A percentile compares a stretch with the other conserved stretches of the same genome.
Conservation (phyloP, 108 stramenopile genomes). For the Skeletonema grethae region DNA sequence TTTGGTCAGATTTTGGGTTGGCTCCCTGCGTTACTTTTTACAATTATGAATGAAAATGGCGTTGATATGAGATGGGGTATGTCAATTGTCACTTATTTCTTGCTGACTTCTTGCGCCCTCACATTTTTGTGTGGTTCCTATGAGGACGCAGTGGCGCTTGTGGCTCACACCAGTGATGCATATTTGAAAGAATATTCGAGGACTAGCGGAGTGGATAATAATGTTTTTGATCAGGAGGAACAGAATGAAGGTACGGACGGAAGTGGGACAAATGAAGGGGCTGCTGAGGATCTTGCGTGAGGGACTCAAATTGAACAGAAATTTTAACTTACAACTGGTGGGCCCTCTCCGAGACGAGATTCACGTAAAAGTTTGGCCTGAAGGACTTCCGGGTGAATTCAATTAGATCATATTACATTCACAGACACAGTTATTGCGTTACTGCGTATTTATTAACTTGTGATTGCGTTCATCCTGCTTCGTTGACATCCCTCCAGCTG, state of each 20-base stretch:
- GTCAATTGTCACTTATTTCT: conserved; percentile 32
- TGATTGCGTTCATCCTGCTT: too few species aligned
- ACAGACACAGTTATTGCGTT: too few species aligned
- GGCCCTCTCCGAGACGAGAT: too few species aligned
- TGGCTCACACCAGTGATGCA: conserved; percentile 38
- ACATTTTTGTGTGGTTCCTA: conserved; percentile 43
- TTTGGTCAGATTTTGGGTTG: conserved; percentile 64
- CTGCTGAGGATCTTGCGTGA: background rate
- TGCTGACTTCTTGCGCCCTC: conserved; percentile 18
- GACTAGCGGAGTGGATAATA: background rate
- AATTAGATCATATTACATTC: too few species aligned
- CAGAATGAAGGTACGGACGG: background rate
- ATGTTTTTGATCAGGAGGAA: background rate
- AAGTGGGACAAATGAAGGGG: background rate
- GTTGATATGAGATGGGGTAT: conserved; percentile 59
- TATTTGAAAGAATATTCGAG: conserved; percentile 32
- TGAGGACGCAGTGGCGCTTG: conserved; percentile 18
- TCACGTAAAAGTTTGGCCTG: too few species aligned
- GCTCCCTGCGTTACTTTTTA: conserved; percentile 76
- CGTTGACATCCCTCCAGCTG: background rate
- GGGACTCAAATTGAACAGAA: too few species aligned
- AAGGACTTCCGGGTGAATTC: too few species aligned
- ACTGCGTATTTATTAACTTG: too few species aligned
- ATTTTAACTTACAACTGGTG: too few species aligned
- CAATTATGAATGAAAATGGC: conserved; percentile 68